phyloP scores from a whole-genome alignment of 345 rosid genomes.

The Psidium friedrichsthalianum region DNA sequence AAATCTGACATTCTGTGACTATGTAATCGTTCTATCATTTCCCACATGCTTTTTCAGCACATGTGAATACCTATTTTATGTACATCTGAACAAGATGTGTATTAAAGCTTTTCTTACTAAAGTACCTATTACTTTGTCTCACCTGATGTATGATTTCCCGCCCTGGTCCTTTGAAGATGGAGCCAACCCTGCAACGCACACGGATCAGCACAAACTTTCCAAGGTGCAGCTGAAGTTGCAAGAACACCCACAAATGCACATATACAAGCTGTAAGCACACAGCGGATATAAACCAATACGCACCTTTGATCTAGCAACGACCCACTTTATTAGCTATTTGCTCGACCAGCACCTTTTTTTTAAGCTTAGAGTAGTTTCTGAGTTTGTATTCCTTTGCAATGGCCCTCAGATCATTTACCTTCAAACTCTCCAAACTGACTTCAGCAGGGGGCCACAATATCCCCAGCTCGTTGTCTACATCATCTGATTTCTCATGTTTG shows the following conservation, averaged over 20 bases:
- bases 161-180: not conserved
- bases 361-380: conserved; percentile 29
- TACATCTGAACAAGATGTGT: not conserved
- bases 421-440: conserved; percentile 29
- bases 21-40: not conserved
- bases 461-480: not conserved
- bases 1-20: not conserved
- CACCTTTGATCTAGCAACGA: not conserved
- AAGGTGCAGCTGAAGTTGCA: not conserved
- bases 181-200: not conserved
- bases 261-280: not conserved
- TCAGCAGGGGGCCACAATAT: not conserved
- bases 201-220: not conserved
- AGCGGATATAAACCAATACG: not conserved
- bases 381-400: conserved; percentile 41
- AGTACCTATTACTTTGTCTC: not conserved
- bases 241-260: not conserved
- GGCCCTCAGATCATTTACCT: conserved; percentile 31
- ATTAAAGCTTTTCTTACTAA: not conserved
- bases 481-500: not conserved
- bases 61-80: not conserved
- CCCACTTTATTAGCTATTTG: conserved; percentile 13
- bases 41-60: not conserved
- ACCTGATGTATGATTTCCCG: not conserved
- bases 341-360: conserved; percentile 34